Base-by-base conservation (phyloP, 2,329 filamentous ascomycete genomes). In the Xylariaceae sp. region DNA sequence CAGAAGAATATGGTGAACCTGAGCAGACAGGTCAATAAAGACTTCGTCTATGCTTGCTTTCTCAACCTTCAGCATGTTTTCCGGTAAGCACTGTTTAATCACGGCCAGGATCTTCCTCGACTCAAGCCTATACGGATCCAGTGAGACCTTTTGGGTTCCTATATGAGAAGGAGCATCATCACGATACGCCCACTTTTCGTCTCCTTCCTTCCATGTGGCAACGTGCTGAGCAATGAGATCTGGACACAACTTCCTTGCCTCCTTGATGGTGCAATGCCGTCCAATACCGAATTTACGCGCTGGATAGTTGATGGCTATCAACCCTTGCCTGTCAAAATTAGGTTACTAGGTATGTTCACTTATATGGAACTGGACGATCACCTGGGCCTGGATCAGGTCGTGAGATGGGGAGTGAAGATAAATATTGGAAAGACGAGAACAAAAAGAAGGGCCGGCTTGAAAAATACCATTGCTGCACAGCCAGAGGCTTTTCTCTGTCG, bases 1-100 rank as follows among this genome's bases (percentile, higher is more conserved):
- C 39, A 96, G 71, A 46, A 99, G 73, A 26, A 88, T 77, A 2
- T 79, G 78, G 69, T 95, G 88, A 2, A 96, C 80, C 56, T 96
- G 87, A 0, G 87, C 86, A 9, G 90, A 95, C 47, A 99, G 72
- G 71, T 99, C 94, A 56, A 97, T 75, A 67, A 96, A 99, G 8
- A 96, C 91, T 71, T 99, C 94, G 68, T 99, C 94, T 51, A 97
- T 88, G 65, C 90, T 87, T 16, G 92, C 94, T 69, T 97, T 99
- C 74, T 99, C 92, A 42, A 96, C 83, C 64, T 79, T 84, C 67
- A 90, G 88, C 57, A 84, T 68, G 41, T 80, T 71, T 0, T 78
- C 68, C 1, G 88, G 87, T 42, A 96, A 72, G 32, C 76, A 75
- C 4, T 87, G 86, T 67, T 91, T 92, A 67, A 97, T 88, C 53